These are phyloP conservation scores for Amanita rimosa DNA, from an alignment of 768 basidiomycete genomes.

Conservation along the genomic window DNA sequence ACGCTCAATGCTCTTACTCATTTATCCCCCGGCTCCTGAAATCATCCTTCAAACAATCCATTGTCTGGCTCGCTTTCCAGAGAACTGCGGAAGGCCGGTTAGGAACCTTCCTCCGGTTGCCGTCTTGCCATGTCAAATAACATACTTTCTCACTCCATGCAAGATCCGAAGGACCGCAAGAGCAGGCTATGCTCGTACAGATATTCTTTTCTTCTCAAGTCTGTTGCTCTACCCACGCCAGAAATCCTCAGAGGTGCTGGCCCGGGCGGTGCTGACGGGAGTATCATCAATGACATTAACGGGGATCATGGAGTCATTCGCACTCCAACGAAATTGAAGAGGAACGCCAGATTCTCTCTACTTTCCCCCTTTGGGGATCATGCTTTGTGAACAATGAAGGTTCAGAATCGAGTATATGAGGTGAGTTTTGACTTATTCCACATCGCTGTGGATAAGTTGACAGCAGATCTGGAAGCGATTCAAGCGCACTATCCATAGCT, in stretches of 20 bases:
- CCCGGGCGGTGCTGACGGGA: slow-evolving; percentile 15
- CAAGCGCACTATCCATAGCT: slow-evolving; percentile 1
- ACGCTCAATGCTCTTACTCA: no score
- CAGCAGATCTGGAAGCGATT: background rate
- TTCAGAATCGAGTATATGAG: slow-evolving; percentile 19
- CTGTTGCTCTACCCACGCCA: slow-evolving; percentile 14
- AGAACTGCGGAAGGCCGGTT: slow-evolving; percentile 1
- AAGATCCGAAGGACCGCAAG: slow-evolving; percentile 14
- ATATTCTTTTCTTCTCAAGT: slow-evolving; percentile 11
- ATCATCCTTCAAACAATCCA: background rate
- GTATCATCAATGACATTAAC: no score
- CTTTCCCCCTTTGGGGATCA: slow-evolving; percentile 21
- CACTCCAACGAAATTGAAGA: slow-evolving; percentile 19
- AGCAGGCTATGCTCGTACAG: slow-evolving; percentile 9
- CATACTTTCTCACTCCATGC: slow-evolving; percentile 16
- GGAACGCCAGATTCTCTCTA: slow-evolving; percentile 17
- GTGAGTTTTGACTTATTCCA: slow-evolving; percentile 18
- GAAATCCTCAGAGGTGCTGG: slow-evolving; percentile 16
- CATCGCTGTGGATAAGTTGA: slow-evolving; percentile 9
- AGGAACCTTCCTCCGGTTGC: slow-evolving; percentile 20
- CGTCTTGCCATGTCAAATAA: slow-evolving; percentile 16
- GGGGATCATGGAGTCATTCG: slow-evolving; percentile 21
- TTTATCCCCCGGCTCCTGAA: no score
- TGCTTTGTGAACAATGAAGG: slow-evolving; percentile 21
- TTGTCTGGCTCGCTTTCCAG: background rate